These are phyloP conservation scores for Stentor coeruleus DNA, from an alignment of 73 alveolate species.

Conservation along the genomic window DNA sequence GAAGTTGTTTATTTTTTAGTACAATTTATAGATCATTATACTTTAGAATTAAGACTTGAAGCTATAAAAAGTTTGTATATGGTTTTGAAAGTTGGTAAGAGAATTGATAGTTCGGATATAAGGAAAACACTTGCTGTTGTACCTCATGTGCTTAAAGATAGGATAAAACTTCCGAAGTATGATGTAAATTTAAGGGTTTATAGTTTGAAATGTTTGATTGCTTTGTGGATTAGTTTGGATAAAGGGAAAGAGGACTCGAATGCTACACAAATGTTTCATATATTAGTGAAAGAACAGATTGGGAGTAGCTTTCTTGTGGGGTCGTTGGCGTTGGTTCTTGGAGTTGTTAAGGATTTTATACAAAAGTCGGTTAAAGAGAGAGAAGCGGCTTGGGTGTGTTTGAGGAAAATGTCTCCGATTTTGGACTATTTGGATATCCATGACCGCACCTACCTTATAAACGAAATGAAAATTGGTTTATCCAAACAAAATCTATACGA, in stretches of 20 bases:
- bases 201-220: neutral
- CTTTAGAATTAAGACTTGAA: neutral
- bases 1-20: constrained; percentile 12
- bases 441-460: neutral
- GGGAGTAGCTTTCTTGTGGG: constrained; percentile 23
- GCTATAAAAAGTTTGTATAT: constrained; percentile 16
- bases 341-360: neutral
- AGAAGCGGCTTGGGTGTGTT: neutral
- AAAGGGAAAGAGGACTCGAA: constrained; percentile 20
- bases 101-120: neutral
- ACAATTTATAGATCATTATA: constrained; percentile 17
- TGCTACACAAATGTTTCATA: neutral
- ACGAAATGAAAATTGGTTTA: neutral
- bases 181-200: neutral
- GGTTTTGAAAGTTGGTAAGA: neutral
- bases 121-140: constrained; percentile 7
- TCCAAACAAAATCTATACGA: neutral
- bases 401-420: neutral
- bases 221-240: neutral
- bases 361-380: neutral
- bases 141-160: constrained; percentile 18
- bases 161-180: constrained; percentile 20
- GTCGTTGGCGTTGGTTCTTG: neutral
- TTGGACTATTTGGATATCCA: neutral
- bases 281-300: constrained; percentile 14